Percentiles rank a stretch among this genome's conserved stretches.
phyloP scores from a whole-genome alignment of 1,139 yeast species.

The Dujonia santamariae region DNA sequence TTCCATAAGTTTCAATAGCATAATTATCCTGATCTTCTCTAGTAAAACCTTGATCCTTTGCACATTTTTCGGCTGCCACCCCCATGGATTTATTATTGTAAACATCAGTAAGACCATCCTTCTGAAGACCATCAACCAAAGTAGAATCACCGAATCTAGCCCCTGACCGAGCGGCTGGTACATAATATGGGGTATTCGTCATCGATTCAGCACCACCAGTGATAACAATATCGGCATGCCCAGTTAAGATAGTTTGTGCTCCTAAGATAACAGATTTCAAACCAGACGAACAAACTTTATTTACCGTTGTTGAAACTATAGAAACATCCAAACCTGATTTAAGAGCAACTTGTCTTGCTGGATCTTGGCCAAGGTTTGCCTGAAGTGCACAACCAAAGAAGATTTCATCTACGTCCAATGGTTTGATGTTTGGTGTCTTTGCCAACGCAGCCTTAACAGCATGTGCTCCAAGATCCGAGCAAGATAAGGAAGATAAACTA shows the following conservation, averaged over 20 bases:
- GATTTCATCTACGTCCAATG: conserved; percentile 82
- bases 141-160: conserved; percentile 82
- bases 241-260: conserved; percentile 86
- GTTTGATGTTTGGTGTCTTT: conserved; percentile 77
- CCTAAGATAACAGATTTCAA: conserved; percentile 88
- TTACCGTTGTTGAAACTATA: conserved; percentile 83
- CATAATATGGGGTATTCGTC: conserved; percentile 93
- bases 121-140: conserved; percentile 82
- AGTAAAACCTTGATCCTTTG: conserved; percentile 60
- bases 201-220: conserved; percentile 98
- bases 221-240: conserved; percentile 87
- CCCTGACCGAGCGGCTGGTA: conserved; percentile 83
- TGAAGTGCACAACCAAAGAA: conserved; percentile 90
- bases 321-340: conserved; percentile 80
- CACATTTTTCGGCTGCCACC: conserved; percentile 94
- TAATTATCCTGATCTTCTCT: conserved; percentile 73
- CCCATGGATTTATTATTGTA: conserved; percentile 91
- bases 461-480: conserved; percentile 84
- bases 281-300: conserved; percentile 98
- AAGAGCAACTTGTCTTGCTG: conserved; percentile 96
- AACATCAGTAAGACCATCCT: conserved; percentile 90
- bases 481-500: conserved; percentile 64
- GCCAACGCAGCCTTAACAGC: conserved; percentile 88
- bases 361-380: conserved; percentile 95
- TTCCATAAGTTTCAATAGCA: conserved; percentile 66